Evolutionary conservation across 495 filamentous ascomycete genomes (phyloP).

Genomic region (Bacidia rubella): DNA sequence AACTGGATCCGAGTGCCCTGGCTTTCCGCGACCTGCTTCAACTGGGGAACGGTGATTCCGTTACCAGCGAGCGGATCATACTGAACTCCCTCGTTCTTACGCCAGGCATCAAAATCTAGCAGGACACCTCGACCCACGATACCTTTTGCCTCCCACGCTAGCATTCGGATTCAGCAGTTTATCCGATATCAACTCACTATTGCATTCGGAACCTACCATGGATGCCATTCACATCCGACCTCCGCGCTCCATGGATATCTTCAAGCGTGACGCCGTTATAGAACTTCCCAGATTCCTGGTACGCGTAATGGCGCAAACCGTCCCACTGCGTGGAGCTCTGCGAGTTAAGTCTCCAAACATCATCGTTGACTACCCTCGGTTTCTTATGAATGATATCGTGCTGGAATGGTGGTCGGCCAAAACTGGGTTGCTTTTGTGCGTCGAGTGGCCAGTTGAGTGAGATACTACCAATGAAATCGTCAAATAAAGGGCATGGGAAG

Average conservation of each 20-base stretch:
- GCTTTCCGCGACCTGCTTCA: slow-evolving; percentile 30
- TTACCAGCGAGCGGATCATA: slow-evolving; percentile 28
- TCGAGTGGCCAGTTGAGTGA: slow-evolving; percentile 34
- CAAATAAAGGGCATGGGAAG: no score
- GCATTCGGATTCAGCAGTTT: not conserved
- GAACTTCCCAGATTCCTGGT: slow-evolving; percentile 39
- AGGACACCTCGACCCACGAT: slow-evolving; percentile 45
- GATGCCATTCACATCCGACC: slow-evolving; percentile 32
- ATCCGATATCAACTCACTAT: no score
- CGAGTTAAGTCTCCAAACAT: slow-evolving; percentile 47
- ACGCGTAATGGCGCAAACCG: slow-evolving; percentile 33
- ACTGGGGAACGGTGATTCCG: slow-evolving; percentile 30
- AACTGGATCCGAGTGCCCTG: slow-evolving; percentile 37
- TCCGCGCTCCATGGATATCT: slow-evolving; percentile 35
- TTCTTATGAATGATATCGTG: slow-evolving; percentile 27
- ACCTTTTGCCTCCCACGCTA: slow-evolving; percentile 32
- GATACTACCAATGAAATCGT: slow-evolving; percentile 26
- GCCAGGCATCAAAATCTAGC: slow-evolving; percentile 44
- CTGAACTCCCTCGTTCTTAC: slow-evolving; percentile 23
- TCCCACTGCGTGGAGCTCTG: slow-evolving; percentile 43
- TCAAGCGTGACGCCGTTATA: slow-evolving; percentile 48
- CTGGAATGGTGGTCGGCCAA: slow-evolving; percentile 30
- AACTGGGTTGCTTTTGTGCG: slow-evolving; percentile 24
- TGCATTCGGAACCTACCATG: slow-evolving; percentile 30
- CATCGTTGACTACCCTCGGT: slow-evolving; percentile 37